phyloP scores from a whole-genome alignment of 2,329 filamentous ascomycete genomes.

The Aurifilum marmelostoma region DNA sequence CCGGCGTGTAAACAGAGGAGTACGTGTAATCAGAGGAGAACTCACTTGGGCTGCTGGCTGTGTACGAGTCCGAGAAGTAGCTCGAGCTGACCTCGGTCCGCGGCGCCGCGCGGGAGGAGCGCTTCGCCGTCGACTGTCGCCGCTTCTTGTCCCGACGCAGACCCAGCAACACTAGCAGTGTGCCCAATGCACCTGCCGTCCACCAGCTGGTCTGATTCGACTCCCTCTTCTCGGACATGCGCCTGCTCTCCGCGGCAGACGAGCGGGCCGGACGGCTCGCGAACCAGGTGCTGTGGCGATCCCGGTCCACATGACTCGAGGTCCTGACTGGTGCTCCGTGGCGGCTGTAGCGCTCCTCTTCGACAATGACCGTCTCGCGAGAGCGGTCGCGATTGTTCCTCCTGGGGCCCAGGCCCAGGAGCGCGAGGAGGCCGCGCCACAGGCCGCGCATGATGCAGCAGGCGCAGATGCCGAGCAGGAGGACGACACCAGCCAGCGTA shows the following conservation, averaged over 20 bases:
- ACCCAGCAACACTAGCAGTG: constrained; percentile 58
- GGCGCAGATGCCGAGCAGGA: constrained; percentile 73
- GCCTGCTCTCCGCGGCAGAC: constrained; percentile 48
- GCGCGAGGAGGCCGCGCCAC: constrained; percentile 60
- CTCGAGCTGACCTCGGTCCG: constrained; percentile 53
- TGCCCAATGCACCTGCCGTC: constrained; percentile 55
- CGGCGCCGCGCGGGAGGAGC: constrained; percentile 18
- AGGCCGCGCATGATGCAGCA: constrained; percentile 70
- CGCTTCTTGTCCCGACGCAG: constrained; percentile 54
- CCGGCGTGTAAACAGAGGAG: constrained; percentile 29
- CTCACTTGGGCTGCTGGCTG: constrained; percentile 56
- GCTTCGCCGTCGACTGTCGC: constrained; percentile 44
- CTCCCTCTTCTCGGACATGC: constrained; percentile 39
- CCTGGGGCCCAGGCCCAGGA: constrained; percentile 63
- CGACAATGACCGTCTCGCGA: constrained; percentile 47
- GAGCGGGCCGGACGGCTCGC: constrained; percentile 41
- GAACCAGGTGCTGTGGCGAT: constrained; percentile 27
- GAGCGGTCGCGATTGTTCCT: constrained; percentile 48
- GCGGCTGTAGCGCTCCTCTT: constrained; percentile 65
- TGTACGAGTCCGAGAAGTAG: constrained; percentile 59
- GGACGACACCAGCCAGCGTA: constrained; percentile 65
- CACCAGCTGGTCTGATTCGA: constrained; percentile 55
- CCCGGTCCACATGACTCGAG: constrained; percentile 41
- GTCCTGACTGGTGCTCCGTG: constrained; percentile 54
- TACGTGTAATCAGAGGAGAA: constrained; percentile 35